These are phyloP conservation scores for Boletus sp. DNA, from an alignment of 1,284 basidiomycete genomes.

Conservation along the genomic window DNA sequence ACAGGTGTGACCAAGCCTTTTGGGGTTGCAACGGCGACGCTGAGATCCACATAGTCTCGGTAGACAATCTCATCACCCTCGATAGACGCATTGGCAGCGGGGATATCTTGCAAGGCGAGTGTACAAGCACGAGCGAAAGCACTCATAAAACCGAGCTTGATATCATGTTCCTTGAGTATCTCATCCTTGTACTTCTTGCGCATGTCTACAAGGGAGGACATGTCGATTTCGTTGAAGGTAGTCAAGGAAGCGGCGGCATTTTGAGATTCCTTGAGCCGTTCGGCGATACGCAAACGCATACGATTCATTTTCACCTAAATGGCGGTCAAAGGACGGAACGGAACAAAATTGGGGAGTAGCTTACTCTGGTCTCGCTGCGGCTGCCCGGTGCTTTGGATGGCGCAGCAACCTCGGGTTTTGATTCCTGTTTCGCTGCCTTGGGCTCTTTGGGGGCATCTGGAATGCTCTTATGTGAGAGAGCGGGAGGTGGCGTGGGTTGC, in stretches of 20 bases:
- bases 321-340: constrained; percentile 1
- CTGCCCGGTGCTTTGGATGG: constrained; percentile 47
- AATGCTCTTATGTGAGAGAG: constrained; percentile 38
- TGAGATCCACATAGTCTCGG: constrained; percentile 91
- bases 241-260: constrained; percentile 96
- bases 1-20: constrained; percentile 98
- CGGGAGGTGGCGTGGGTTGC: constrained; percentile 46
- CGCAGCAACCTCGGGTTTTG: constrained; percentile 34
- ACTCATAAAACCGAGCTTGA: constrained; percentile 99
- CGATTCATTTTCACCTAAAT: constrained; percentile 91
- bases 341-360: constrained; percentile 12
- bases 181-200: constrained; percentile 94
- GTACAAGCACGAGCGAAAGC: constrained; percentile 89
- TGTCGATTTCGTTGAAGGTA: constrained; percentile 99
- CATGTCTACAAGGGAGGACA: constrained; percentile 94
- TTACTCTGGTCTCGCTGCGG: constrained; percentile 83
- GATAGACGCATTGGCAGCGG: constrained; percentile 92
- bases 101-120: constrained; percentile 89
- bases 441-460: constrained; percentile 28
- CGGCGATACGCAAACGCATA: constrained; percentile 96
- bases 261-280: constrained; percentile 97
- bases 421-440: constrained; percentile 41
- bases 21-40: constrained; percentile 94
- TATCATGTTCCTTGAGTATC: constrained; percentile 87
- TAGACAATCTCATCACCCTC: constrained; percentile 96